Evolutionary conservation across 208 protist genomes (phyloP), one percentile per base, ranked within the genome.

Genomic region (Phytomonas serpens): DNA sequence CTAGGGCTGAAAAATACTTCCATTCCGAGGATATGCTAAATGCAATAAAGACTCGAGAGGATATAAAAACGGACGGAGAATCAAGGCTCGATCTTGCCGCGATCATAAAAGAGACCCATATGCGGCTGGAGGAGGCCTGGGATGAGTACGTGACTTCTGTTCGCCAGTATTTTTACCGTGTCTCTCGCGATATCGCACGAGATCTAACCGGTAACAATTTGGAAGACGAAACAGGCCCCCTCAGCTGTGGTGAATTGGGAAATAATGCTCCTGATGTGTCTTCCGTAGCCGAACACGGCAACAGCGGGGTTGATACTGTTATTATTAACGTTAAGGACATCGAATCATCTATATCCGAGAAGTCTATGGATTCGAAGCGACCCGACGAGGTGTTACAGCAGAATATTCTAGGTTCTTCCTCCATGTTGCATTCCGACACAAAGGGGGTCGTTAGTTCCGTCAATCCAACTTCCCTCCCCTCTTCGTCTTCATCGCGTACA

Each of bases 1-100:
- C 71, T 40, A 90, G 87, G 74, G 90, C 90, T 4, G 52, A 67
- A 6, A 63, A 71, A 16, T 78, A 86, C n/a, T 95, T 92, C 78
- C 77, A 70, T 57, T 57, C 47, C 47, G 47, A 57, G 47, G 47
- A 57, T 57, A 57, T 57, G 47, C 19, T 57, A 19, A 57, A 57
- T 57, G 47, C 47, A 57, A 16, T 57, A 27, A 57, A 57, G 19
- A 57, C 47, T 57, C 47, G 23, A 27, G 47, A 27, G 47, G 47
- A 57, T 27, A 27, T 7, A 6, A 9, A 27, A 57, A 57, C 16
- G 2, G 2, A 57, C 23, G 23, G 19, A 57, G 47, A 57, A 57
- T 27, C 47, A 4, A 19, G 23, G 19, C 19, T 27, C 19, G 47
- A 19, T 27, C 19, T 57, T 57, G 47, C 10, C 6, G 47, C 0